Base-by-base conservation (phyloP, 805 yeast species). In the Starmerella powellii region DNA sequence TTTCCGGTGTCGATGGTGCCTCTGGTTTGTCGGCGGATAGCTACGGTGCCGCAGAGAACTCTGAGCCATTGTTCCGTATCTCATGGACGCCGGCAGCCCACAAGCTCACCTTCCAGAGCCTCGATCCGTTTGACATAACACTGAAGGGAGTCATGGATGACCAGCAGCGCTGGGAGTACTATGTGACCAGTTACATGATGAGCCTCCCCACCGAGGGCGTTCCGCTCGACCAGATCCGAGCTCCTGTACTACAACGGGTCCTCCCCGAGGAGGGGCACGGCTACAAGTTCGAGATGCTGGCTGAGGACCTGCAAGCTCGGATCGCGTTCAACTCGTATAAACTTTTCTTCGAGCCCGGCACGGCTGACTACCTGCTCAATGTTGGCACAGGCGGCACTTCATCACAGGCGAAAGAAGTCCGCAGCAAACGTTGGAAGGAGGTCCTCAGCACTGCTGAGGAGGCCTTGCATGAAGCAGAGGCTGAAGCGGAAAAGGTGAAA, bases 141-240 rank as follows among this genome's bases (percentile, higher is more conserved):
- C 70, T 87, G 56, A 78, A 78, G 45, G 83, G 82, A 49, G 68
- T 72, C 10, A 67, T 69, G 52, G 72, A 77, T 18, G 74, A 76
- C 3, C 88, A 82, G 53, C 93, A 84, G 50, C 74, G 74, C 55
- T 91, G 95, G 81, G 87, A 85, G 58, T 88, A 91, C 64, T 91
- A 91, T 58, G 72, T 91, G 38, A 88, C 97, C 0, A 82, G 94
- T 33, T 91, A 81, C 60, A 74, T 87, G 33, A 80, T 91, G 82
- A 80, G 94, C 3, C 94, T 85, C 55, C 97, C 98, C 30, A 91
- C 99, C 2, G 99, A 91, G 61, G 97, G 97, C 24, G 80, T 91
- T 15, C 78, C 85, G 15, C 74, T 83, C 16, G 76, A 80, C 33
- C 76, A 76, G 51, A 72, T 91, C 42, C 72, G 73, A 48, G 68